Evolutionary conservation across 2,329 filamentous ascomycete species (phyloP), one percentile per base, ranked within the genome.

Genomic region (Xylariaceae sp.): DNA sequence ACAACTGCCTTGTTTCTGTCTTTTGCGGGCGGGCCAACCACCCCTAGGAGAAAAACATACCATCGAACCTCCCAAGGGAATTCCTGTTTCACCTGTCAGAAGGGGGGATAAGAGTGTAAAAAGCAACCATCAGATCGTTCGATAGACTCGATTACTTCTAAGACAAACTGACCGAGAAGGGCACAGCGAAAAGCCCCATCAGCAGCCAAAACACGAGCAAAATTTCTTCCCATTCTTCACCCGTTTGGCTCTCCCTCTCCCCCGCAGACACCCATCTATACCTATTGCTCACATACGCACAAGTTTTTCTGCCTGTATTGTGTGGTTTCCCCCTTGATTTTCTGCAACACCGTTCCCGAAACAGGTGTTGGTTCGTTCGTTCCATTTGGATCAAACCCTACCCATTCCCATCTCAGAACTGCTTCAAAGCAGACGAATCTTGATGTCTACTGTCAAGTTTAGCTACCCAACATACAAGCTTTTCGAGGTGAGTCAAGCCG

Each of bases 381-480:
- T 65, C 61, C 60, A 66, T 62, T 61, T 65, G 67, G 69, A 66
- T 67, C 69, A 68, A 59, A 69, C 67, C 67, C 64, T 71, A 67
- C 61, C 68, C 45, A 67, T 61, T 67, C 69, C 68, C 47, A 48
- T 48, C 48, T 56, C 53, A 65, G 50, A 62, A 53, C 50, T 51
- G n/a, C 51, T 7, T 47, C 29, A 34, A 48, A 59, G 64, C 58
- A 66, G 56, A 75, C 74, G n/a, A 11, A 76, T 77, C 75, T 82
- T 83, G 74, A 85, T 85, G 83, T 85, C 82, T 80, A 71, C 78
- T 72, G 73, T 75, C 71, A 84, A 83, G 76, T 82, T 82, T 71
- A 79, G 80, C 67, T 80, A 79, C 70, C 75, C 79, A 68, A 72
- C 79, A 64, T 84, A 84, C 74, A 84, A 83, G 76, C 77, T 82